Evolutionary conservation across 106 monocot genomes (phyloP).

Genomic region (Allium fistulosum): DNA sequence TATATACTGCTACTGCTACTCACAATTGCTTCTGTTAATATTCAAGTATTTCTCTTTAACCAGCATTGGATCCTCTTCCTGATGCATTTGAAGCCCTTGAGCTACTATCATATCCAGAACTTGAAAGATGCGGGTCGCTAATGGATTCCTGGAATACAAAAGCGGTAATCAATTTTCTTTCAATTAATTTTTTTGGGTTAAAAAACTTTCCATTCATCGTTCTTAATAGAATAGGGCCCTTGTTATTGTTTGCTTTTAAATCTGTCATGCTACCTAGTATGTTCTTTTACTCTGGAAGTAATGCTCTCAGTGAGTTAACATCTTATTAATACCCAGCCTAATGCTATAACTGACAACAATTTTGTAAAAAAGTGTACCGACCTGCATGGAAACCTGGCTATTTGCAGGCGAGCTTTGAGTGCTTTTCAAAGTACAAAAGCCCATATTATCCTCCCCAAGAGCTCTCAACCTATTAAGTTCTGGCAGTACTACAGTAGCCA

Average conservation of each 20-base stretch:
- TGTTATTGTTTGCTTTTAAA: neutral
- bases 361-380: neutral
- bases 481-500: slow-evolving; percentile 12
- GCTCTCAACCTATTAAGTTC: slow-evolving; percentile 18
- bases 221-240: too few species aligned
- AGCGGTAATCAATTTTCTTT: neutral
- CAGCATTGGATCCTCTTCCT: slow-evolving; percentile 7
- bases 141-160: neutral
- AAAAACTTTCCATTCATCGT: too few species aligned
- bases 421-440: neutral
- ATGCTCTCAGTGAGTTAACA: neutral
- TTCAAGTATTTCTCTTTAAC: neutral
- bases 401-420: slow-evolving; percentile 18
- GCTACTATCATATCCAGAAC: neutral
- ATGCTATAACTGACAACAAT: neutral
- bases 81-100: slow-evolving; percentile 3
- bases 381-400: slow-evolving; percentile 12
- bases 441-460: slow-evolving; percentile 14
- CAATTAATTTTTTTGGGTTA: neutral
- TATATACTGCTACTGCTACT: neutral
- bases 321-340: neutral
- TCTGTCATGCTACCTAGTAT: neutral
- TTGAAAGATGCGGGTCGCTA: slow-evolving; percentile 3
- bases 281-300: neutral
- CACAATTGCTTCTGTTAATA: too few species aligned